phyloP scores from a whole-genome alignment of 2,329 filamentous ascomycete genomes.

The Arthrobotrys musiformis region DNA sequence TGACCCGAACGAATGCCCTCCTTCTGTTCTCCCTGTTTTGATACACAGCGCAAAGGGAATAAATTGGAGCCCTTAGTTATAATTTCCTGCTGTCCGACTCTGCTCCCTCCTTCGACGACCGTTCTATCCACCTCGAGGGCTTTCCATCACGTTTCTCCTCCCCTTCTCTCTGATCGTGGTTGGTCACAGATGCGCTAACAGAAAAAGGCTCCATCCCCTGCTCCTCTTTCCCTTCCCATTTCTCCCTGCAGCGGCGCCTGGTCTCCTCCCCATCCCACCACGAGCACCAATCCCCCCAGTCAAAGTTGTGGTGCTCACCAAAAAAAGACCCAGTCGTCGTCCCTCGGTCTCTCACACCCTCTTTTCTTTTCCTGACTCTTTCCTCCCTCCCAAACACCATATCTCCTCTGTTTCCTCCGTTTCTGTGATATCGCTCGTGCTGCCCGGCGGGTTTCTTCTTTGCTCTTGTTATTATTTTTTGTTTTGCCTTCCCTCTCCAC shows the following conservation, averaged over 20 bases:
- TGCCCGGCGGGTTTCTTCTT: conserved; percentile 38
- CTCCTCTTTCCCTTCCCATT: conserved; percentile 33
- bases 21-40: conserved; percentile 40
- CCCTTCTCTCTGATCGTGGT: conserved; percentile 38
- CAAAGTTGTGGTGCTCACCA: conserved; percentile 48
- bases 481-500: conserved; percentile 6
- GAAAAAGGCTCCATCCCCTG: conserved; percentile 35
- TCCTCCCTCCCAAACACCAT: conserved; percentile 41
- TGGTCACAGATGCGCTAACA: conserved; percentile 48
- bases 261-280: conserved; percentile 49
- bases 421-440: conserved; percentile 54
- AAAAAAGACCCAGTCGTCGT: conserved; percentile 54
- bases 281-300: conserved; percentile 48
- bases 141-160: conserved; percentile 32
- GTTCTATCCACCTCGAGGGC: conserved; percentile 21
- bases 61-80: conserved; percentile 23
- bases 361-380: conserved; percentile 34
- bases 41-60: conserved; percentile 31
- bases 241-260: conserved; percentile 48
- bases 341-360: conserved; percentile 50
- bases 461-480: neutral
- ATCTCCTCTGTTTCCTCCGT: conserved; percentile 44
- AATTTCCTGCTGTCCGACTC: conserved; percentile 41
- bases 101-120: neutral
- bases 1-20: conserved; percentile 36